Conservation (phyloP, 768 basidiomycete species). For the Leccinellum luteum region DNA sequence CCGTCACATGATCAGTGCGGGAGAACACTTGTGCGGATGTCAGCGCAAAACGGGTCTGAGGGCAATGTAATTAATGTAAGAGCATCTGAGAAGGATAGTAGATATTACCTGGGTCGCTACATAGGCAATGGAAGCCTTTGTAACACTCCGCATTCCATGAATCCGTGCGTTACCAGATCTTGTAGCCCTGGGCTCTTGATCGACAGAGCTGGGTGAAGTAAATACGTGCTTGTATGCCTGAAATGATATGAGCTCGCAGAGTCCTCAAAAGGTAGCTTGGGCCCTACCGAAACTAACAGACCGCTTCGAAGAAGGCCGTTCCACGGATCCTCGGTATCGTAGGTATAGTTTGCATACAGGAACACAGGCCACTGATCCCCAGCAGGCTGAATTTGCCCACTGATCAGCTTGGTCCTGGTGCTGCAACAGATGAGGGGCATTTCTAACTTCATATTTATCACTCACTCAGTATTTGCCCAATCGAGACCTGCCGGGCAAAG, state of each 20-base stretch:
- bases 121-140: not conserved
- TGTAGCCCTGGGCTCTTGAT: not conserved
- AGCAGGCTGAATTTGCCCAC: not conserved
- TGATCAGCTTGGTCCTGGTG: not conserved
- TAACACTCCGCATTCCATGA: not conserved
- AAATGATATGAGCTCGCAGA: not conserved
- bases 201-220: not conserved
- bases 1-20: not conserved
- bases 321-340: not conserved
- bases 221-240: not conserved
- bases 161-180: not conserved
- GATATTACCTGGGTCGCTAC: not conserved
- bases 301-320: not conserved
- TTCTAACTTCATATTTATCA: not conserved
- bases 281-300: not conserved
- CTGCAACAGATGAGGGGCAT: not conserved
- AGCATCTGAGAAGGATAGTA: not conserved
- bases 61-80: not conserved
- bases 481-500: not conserved
- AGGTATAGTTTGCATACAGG: not conserved
- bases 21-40: not conserved
- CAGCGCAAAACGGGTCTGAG: not conserved
- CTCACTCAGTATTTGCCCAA: not conserved
- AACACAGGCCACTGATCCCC: not conserved
- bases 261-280: not conserved